These are phyloP conservation scores for Ophiocordyceps unilateralis DNA, from an alignment of 2,329 filamentous ascomycete species.

Conservation along the genomic window DNA sequence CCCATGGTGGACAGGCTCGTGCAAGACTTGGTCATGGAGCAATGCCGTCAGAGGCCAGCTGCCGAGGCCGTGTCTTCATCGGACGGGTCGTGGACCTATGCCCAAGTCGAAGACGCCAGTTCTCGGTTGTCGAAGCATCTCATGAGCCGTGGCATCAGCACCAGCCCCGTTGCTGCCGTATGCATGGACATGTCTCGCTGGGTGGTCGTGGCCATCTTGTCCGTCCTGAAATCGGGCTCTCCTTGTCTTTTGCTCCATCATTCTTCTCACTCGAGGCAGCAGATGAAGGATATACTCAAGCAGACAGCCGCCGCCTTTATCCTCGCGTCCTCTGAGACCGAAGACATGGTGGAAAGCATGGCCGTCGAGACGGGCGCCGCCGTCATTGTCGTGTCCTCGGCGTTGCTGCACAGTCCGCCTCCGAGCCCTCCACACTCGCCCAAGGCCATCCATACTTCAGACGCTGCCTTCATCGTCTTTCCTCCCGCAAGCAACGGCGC, in stretches of 20 bases:
- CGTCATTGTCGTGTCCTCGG: background rate
- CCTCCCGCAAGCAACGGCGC: background rate
- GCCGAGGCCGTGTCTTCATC: constrained; percentile 1
- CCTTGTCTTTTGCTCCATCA: constrained; percentile 5
- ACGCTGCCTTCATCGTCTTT: constrained; percentile 1
- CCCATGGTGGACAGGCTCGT: background rate
- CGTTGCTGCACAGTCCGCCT: background rate
- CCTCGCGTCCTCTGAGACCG: background rate
- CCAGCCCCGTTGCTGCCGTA: background rate
- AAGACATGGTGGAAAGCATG: background rate
- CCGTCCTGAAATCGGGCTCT: constrained; percentile 3
- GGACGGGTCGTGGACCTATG: constrained; percentile 1
- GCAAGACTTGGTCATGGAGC: constrained; percentile 1
- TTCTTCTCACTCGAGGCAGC: background rate
- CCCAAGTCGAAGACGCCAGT: constrained; percentile 1
- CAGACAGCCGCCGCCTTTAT: background rate
- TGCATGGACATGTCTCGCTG: constrained; percentile 3
- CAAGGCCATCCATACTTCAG: background rate
- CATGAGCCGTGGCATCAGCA: background rate
- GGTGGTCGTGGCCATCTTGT: constrained; percentile 2
- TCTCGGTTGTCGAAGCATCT: background rate
- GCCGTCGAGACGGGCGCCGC: background rate
- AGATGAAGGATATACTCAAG: background rate
- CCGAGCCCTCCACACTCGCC: background rate
- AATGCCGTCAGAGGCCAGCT: background rate